Evolutionary conservation across 306 rosid species (phyloP).

Genomic region (Vachellia pachyceras): DNA sequence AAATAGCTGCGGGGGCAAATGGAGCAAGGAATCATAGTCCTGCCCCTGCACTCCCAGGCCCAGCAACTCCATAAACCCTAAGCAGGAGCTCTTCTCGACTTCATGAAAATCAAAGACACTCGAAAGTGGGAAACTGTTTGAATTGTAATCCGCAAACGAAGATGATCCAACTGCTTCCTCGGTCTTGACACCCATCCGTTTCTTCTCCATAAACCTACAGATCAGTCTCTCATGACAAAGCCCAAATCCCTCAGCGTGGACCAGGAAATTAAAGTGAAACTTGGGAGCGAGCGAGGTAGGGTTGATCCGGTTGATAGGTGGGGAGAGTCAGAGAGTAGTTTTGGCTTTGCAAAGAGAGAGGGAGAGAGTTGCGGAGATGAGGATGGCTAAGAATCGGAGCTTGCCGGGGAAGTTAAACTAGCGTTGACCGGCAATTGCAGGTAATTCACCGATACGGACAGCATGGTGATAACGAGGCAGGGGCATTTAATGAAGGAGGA

Average conservation of each 20-base stretch:
- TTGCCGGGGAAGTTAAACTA: constrained; percentile 12
- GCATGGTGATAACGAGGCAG: too few species aligned
- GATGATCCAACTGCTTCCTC: constrained; percentile 52
- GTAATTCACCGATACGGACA: constrained; percentile 61
- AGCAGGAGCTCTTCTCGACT: constrained; percentile 52
- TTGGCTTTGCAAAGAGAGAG: neutral
- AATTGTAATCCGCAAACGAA: constrained; percentile 33
- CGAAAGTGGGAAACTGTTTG: constrained; percentile 43
- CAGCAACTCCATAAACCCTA: constrained; percentile 88
- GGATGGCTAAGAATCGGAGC: constrained; percentile 26
- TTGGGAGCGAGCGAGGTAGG: constrained; percentile 27
- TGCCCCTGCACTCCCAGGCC: constrained; percentile 56
- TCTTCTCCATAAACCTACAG: constrained; percentile 54
- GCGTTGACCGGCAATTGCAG: constrained; percentile 74
- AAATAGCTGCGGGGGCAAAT: constrained; percentile 51
- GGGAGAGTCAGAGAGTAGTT: neutral
- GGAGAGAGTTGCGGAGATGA: neutral
- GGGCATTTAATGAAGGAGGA: constrained; percentile 55
- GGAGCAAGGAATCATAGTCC: constrained; percentile 52
- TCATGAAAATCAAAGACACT: constrained; percentile 51
- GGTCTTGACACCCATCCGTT: constrained; percentile 43
- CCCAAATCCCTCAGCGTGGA: constrained; percentile 29
- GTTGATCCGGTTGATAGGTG: constrained; percentile 46
- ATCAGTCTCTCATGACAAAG: constrained; percentile 26
- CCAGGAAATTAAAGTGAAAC: constrained; percentile 3